A percentile compares a stretch with the other conserved stretches of the same genome.
Conservation (phyloP, 176 grass and related monocot species). For the Hsuehochloa calcarea region DNA sequence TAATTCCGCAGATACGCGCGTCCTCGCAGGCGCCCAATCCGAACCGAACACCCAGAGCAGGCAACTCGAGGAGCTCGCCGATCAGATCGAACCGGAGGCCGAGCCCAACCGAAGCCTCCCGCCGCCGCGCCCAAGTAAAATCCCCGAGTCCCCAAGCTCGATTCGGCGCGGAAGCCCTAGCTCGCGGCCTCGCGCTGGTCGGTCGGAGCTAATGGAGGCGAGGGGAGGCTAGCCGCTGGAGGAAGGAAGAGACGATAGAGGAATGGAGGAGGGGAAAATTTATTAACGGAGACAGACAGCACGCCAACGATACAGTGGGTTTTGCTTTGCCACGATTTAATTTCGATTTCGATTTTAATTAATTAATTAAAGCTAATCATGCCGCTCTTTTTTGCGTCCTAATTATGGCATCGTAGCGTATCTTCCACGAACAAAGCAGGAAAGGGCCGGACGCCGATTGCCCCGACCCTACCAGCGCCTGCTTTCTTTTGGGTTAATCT, state of each 20-base stretch:
- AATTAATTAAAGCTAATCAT: neutral
- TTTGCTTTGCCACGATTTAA: constrained; percentile 2
- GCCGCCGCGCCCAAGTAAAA: neutral
- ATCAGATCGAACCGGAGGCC: constrained; percentile 11
- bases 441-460: neutral
- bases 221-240: neutral
- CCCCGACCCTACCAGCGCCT: neutral
- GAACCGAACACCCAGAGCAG: neutral
- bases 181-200: neutral
- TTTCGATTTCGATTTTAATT: neutral
- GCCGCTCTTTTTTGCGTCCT: neutral
- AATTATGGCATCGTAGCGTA: constrained; percentile 36
- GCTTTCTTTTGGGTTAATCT: neutral
- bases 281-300: constrained; percentile 4
- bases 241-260: constrained; percentile 3
- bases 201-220: neutral
- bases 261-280: neutral
- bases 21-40: neutral
- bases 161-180: neutral
- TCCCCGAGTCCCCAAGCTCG: neutral
- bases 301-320: neutral
- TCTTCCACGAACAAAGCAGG: constrained; percentile 17
- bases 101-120: neutral
- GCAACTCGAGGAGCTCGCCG: neutral
- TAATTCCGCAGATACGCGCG: neutral